Base-by-base conservation (phyloP, 2,329 filamentous ascomycete species). In the Shiraia sp. region DNA sequence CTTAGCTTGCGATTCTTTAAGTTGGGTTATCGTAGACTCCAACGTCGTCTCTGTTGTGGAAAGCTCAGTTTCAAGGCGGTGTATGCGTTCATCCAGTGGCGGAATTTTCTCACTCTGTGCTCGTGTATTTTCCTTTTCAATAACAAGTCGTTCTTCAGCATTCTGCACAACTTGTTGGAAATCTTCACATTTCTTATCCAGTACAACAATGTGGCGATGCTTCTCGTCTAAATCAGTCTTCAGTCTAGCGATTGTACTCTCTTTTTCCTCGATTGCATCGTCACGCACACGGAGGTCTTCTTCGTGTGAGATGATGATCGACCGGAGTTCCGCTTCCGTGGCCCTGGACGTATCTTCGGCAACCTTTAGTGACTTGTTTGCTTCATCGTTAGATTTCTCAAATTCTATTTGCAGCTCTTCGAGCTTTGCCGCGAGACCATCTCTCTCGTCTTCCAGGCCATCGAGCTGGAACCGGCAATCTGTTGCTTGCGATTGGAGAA, bases 321-420 rank as follows among this genome's bases (percentile, higher is more conserved):
- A 62, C 22, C 42, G 61, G 10, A 65, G 32, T 23, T 57, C 52
- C 3, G 79, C 48, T 31, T 80, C 73, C 42, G 61, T 61, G 7
- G 34, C 33, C n/a, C 53, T 46, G 30, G 52, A 55, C 1, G 45
- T 44, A 31, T 65, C 54, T n/a, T 55, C 34, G 53, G 55, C 40
- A 25, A 51, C 40, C 12, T 33, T 36, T 5, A 66, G 32, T 10
- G 51, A 42, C 9, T 69, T 59, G 7, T 68, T 58, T 3, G 66
- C 70, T 15, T 63, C 47, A 13, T 45, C 49, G 3, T 61, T 66
- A 10, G 70, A 66, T 3, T 68, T 52, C 10, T 68, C 61, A n/a
- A 76, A 57, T n/a, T 72, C 59, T 6, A 49, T 44, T n/a, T 66
- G 59, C 3, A 70, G 39, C n/a, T 51, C 42, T 62, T 59, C 14